phyloP scores from a whole-genome alignment of 306 rosid genomes.

The Prunus mira region DNA sequence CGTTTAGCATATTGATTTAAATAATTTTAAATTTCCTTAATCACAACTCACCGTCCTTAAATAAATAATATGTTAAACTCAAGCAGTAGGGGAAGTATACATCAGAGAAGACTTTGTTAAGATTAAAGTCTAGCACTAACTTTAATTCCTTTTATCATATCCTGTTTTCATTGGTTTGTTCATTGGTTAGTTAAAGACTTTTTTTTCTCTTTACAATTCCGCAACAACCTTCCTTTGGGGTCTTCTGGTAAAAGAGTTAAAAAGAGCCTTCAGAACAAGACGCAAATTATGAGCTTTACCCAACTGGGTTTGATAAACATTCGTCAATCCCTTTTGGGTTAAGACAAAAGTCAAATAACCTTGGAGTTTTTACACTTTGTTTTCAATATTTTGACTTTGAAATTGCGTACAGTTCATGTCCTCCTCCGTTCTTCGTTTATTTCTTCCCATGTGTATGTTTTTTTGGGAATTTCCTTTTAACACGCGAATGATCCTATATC shows the following conservation, averaged over 20 bases:
- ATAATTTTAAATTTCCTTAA: no score
- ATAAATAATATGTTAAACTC: no score
- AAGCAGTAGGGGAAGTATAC: no score
- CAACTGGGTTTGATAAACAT: conserved; percentile 42
- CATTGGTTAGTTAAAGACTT: no score
- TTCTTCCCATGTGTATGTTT: not conserved
- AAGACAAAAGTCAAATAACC: not conserved
- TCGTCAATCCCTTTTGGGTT: conserved; percentile 44
- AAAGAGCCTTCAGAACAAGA: not conserved
- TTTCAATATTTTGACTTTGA: conserved; percentile 57
- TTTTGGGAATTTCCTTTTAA: conserved; percentile 8
- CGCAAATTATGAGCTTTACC: conserved; percentile 13
- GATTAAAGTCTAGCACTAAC: no score
- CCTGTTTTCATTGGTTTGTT: no score
- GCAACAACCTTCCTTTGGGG: conserved; percentile 1
- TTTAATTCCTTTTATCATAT: no score
- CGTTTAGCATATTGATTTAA: no score
- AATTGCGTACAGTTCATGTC: conserved; percentile 38
- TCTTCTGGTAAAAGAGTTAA: not conserved
- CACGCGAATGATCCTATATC: conserved; percentile 21
- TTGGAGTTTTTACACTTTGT: not conserved
- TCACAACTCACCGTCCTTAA: no score
- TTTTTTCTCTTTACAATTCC: conserved; percentile 6
- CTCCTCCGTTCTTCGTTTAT: not conserved
- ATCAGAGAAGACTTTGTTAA: no score